Conservation (phyloP, 495 filamentous ascomycete genomes). For the Penicillium cosmopolitanum region DNA sequence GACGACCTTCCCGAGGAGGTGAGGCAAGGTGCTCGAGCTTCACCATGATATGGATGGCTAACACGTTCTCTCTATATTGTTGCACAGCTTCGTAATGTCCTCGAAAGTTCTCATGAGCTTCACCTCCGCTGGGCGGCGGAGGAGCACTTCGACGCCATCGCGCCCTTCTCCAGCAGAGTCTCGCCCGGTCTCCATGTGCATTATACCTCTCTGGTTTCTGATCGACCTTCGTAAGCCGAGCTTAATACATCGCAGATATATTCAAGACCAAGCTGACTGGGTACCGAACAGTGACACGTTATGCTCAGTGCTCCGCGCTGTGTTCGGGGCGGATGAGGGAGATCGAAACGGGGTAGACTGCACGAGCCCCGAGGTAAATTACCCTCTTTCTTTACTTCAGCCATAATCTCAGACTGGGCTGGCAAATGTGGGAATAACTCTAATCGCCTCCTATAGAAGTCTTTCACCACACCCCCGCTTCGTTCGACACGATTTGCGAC, state of each 20-base stretch:
- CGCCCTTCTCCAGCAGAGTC: constrained; percentile 74
- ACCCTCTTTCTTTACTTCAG: background rate
- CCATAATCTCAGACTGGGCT: background rate
- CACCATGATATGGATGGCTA: background rate
- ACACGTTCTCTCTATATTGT: background rate
- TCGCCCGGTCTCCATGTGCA: constrained; percentile 84
- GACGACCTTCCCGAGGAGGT: constrained; percentile 75
- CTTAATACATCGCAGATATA: background rate
- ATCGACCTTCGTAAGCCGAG: constrained; percentile 44
- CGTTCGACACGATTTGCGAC: constrained; percentile 67
- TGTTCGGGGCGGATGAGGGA: constrained; percentile 53
- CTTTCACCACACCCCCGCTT: constrained; percentile 67
- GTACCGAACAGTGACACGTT: constrained; percentile 50
- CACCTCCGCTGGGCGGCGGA: constrained; percentile 79
- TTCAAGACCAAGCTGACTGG: constrained; percentile 18
- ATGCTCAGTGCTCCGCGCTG: constrained; percentile 62
- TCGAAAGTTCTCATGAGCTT: constrained; percentile 71
- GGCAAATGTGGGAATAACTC: background rate
- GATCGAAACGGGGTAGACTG: constrained; percentile 51
- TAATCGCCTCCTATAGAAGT: constrained; percentile 47
- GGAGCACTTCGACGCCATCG: constrained; percentile 54
- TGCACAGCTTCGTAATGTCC: constrained; percentile 57
- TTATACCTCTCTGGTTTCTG: constrained; percentile 60
- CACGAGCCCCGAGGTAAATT: constrained; percentile 47
- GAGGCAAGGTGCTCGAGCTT: constrained; percentile 12